These are phyloP conservation scores for Glaciozyma antarctica DNA, from an alignment of 768 basidiomycete genomes.

Conservation along the genomic window DNA sequence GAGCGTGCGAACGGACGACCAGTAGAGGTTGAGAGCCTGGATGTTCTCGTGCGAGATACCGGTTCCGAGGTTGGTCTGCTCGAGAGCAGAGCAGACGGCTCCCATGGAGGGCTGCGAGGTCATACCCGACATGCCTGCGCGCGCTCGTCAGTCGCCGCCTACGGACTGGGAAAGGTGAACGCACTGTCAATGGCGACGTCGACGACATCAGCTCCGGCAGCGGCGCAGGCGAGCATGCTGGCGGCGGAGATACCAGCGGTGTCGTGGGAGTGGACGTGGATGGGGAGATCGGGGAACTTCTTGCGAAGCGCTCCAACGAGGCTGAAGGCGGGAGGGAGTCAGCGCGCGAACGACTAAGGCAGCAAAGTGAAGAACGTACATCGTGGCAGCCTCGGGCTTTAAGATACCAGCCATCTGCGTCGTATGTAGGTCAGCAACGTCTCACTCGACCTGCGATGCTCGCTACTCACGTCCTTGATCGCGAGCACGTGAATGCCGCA, in stretches of 20 bases:
- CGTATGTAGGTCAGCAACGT: neutral
- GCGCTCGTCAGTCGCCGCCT: conserved; percentile 9
- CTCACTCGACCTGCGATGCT: too few relatives aligned
- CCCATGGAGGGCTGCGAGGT: conserved; percentile 99
- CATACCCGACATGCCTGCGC: conserved; percentile 85
- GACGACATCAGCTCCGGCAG: conserved; percentile 95
- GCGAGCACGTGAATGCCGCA: conserved; percentile 86
- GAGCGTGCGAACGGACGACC: conserved; percentile 91
- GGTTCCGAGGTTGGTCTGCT: conserved; percentile 85
- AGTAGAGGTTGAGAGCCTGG: conserved; percentile 92
- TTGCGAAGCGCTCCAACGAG: conserved; percentile 89
- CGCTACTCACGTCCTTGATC: conserved; percentile 89
- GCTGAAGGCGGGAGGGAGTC: conserved; percentile 41
- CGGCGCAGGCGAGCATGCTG: conserved; percentile 92
- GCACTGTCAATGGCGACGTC: conserved; percentile 97
- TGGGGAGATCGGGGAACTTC: conserved; percentile 93
- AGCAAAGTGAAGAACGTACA: conserved; percentile 48
- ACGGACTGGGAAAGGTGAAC: conserved; percentile 36
- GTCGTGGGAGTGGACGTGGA: conserved; percentile 99
- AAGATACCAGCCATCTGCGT: conserved; percentile 53
- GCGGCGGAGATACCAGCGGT: conserved; percentile 96
- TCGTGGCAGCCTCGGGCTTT: conserved; percentile 83
- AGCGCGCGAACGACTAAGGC: neutral
- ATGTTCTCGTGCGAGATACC: conserved; percentile 96
- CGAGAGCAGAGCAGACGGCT: conserved; percentile 84